phyloP scores from a whole-genome alignment of 768 basidiomycete species.

The Suillus fuscotomentosus region DNA sequence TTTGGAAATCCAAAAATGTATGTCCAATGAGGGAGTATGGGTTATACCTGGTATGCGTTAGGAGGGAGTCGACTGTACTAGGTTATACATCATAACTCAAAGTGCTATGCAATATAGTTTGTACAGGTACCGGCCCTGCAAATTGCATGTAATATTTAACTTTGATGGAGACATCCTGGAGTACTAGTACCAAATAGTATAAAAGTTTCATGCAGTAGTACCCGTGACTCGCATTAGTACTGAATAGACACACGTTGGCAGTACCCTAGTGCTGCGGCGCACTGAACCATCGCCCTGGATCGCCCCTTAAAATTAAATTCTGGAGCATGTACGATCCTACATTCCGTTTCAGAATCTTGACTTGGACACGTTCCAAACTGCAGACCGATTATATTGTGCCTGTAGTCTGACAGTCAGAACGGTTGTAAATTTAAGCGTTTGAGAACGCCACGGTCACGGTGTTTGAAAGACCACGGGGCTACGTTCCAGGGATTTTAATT shows the following conservation, averaged over 20 bases:
- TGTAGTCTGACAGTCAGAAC: background rate
- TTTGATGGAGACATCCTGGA: background rate
- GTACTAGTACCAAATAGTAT: background rate
- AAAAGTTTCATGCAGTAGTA: background rate
- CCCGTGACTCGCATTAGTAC: background rate
- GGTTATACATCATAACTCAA: background rate
- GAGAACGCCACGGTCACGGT: background rate
- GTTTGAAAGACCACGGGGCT: background rate
- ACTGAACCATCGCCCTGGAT: background rate
- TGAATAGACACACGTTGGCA: background rate
- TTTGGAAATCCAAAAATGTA: too few species aligned
- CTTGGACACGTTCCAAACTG: background rate
- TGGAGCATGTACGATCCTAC: background rate
- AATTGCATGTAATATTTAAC: background rate
- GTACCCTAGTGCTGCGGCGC: background rate
- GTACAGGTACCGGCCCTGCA: background rate
- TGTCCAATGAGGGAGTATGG: too few species aligned
- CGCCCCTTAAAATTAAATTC: background rate
- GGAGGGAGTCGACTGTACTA: too few species aligned
- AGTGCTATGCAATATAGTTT: background rate
- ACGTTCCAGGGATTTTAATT: background rate
- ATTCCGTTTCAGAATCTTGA: background rate
- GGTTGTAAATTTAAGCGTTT: background rate
- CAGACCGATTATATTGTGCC: background rate
- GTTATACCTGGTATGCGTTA: too few species aligned